phyloP scores from a whole-genome alignment of 2,329 filamentous ascomycete species.

The Colletotrichum aenigma region DNA sequence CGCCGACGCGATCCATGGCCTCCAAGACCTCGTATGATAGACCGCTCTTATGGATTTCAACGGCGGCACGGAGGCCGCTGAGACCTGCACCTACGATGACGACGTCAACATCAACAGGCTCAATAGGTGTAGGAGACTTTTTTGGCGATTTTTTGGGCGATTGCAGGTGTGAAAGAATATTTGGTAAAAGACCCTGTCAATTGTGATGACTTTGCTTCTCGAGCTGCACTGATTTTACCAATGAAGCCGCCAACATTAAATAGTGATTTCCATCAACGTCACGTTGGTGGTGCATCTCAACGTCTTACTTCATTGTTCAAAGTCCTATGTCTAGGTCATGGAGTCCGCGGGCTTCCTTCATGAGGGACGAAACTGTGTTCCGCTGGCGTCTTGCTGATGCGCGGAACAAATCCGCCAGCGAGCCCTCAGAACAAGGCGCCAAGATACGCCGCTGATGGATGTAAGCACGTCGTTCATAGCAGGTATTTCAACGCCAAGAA shows the following conservation, averaged over 20 bases:
- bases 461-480: background rate
- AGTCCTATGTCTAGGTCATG: background rate
- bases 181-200: background rate
- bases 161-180: background rate
- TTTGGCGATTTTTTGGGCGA: background rate
- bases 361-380: background rate
- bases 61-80: background rate
- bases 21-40: background rate
- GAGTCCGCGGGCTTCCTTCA: background rate
- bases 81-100: background rate
- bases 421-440: background rate
- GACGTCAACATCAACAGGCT: background rate
- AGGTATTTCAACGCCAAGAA: background rate
- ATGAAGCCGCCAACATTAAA: background rate
- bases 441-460: background rate
- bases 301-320: fast-evolving
- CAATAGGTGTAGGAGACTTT: background rate
- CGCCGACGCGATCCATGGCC: background rate
- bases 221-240: fast-evolving
- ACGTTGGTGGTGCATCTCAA: background rate
- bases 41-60: background rate
- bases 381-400: background rate
- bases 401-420: background rate
- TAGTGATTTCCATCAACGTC: background rate
- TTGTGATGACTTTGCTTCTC: background rate